phyloP scores from a whole-genome alignment of 2,329 filamentous ascomycete genomes.

The Ascocoryne sarcoides region DNA sequence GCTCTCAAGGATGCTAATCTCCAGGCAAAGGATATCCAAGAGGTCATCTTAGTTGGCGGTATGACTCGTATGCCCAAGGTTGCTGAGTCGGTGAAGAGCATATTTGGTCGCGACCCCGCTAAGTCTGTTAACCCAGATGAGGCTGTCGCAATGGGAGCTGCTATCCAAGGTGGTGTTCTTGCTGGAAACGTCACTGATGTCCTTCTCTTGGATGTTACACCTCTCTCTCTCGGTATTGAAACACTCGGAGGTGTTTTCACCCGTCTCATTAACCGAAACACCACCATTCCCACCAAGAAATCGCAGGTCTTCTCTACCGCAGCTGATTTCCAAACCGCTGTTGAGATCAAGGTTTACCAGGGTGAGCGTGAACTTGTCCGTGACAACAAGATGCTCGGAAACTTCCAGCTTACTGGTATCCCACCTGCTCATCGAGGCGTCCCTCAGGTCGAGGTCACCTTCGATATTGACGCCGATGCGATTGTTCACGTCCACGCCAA shows the following conservation, averaged over 20 bases:
- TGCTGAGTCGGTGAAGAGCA: conserved; percentile 86
- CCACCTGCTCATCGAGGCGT: conserved; percentile 94
- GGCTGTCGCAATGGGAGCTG: conserved; percentile 94
- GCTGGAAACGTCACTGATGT: conserved; percentile 96
- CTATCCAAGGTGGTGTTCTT: conserved; percentile 93
- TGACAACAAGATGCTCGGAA: conserved; percentile 97
- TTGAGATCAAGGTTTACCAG: conserved; percentile 99
- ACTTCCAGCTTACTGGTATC: conserved; percentile 98
- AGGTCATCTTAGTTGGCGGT: conserved; percentile 95
- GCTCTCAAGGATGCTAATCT: conserved; percentile 92
- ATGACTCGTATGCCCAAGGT: conserved; percentile 99
- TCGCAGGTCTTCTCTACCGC: conserved; percentile 97
- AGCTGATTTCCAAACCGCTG: conserved; percentile 95
- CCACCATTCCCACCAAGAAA: conserved; percentile 98
- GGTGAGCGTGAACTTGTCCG: conserved; percentile 98
- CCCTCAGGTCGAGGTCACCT: conserved; percentile 94
- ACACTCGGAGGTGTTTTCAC: conserved; percentile 97
- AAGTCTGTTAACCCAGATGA: conserved; percentile 99
- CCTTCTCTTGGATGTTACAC: conserved; percentile 89
- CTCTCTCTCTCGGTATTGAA: conserved; percentile 95
- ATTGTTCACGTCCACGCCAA: conserved; percentile 97
- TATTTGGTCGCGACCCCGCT: conserved; percentile 92
- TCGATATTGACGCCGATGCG: conserved; percentile 96
- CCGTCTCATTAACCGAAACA: conserved; percentile 97
- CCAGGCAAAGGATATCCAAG: conserved; percentile 87